Percentiles rank a stretch among this genome's conserved stretches.
Conservation (phyloP, 164 flowering plant species). For the Annona squamosa region DNA sequence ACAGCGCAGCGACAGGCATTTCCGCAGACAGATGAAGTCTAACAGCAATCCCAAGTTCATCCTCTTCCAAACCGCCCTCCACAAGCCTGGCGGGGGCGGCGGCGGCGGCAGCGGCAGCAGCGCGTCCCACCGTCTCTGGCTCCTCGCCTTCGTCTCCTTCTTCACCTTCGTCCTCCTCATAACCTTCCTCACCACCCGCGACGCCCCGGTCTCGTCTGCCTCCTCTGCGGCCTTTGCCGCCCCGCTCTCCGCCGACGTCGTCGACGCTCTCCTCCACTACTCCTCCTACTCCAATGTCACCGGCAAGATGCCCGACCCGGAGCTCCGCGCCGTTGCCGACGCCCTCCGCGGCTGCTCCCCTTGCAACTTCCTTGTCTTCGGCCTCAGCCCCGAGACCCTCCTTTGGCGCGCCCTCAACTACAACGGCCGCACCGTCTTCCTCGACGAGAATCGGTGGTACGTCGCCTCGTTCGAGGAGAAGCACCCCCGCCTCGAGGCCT, state of each 20-base stretch:
- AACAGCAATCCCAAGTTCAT: conserved; percentile 23
- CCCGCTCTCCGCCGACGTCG: conserved; percentile 23
- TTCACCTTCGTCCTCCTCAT: conserved; percentile 49
- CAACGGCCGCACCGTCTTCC: conserved; percentile 65
- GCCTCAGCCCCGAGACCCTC: conserved; percentile 77
- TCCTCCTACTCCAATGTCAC: conserved; percentile 40
- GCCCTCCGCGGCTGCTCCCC: conserved; percentile 40
- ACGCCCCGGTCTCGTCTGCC: conserved; percentile 8
- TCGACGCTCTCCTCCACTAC: conserved; percentile 64
- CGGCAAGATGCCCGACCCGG: conserved; percentile 48
- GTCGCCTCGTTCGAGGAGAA: conserved; percentile 42
- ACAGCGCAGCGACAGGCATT: too few relatives aligned
- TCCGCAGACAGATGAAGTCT: conserved; percentile 6
- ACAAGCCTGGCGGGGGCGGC: conserved; percentile 15
- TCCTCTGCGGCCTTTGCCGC: conserved; percentile 14
- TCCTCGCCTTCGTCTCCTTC: conserved; percentile 51
- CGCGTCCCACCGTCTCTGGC: conserved; percentile 50
- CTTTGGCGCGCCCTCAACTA: conserved; percentile 70
- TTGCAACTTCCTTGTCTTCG: conserved; percentile 77
- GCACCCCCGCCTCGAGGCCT: conserved; percentile 63
- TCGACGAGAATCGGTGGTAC: conserved; percentile 64
- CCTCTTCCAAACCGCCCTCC: conserved; percentile 23
- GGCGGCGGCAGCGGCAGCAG: conserved; percentile 6
- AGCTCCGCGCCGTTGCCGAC: conserved; percentile 42
- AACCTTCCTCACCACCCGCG: conserved; percentile 37